Evolutionary conservation across 768 basidiomycete species (phyloP), one percentile per base, ranked within the genome.

Genomic region (Leucocoprinus leucothites): DNA sequence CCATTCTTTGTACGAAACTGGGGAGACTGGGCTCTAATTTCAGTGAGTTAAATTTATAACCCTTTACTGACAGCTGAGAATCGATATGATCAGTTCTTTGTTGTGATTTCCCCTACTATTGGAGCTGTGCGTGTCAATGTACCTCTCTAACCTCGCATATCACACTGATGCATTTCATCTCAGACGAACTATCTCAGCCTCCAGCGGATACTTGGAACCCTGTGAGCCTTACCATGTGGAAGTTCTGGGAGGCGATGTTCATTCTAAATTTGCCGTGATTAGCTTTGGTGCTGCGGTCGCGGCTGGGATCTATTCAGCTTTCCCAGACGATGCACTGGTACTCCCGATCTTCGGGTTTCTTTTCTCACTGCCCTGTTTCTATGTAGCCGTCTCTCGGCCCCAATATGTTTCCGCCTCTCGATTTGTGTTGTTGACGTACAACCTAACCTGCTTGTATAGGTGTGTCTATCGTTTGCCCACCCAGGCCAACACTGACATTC

Each of bases 11-110:
- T 91, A 41, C 80, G 85, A 45, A 94, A 88, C 62, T 82, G 86
- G 62, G 95, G 95, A 34, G 94, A 98, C 71, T 99, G 96, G 96
- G 94, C 94, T 1, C 72, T 99, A 64, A 91, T 98, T 51, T 94
- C 94, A 43, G 93, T 91, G 58, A 64, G 81, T 73, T 24, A 53
- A 28, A 18, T 9, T 22, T 7, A 9, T 14, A 19, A 16, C 5
- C n/a, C 11, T 21, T 19, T 24, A 16, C 26, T 1, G 41, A 54
- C 26, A 36, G 14, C 53, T 25, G 13, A 9, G 14, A 11, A 28
- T 40, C 22, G 46, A 24, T 21, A 34, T 22, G 28, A 1, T n/a
- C 52, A 89, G 88, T 91, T 86, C 69, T 91, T 94, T 61, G 84
- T 89, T n/a, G 90, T 94, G n/a, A 86, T 93, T 63, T 90, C 89